phyloP scores from a whole-genome alignment of 2,329 filamentous ascomycete genomes.

The Aspergillus glaucus region DNA sequence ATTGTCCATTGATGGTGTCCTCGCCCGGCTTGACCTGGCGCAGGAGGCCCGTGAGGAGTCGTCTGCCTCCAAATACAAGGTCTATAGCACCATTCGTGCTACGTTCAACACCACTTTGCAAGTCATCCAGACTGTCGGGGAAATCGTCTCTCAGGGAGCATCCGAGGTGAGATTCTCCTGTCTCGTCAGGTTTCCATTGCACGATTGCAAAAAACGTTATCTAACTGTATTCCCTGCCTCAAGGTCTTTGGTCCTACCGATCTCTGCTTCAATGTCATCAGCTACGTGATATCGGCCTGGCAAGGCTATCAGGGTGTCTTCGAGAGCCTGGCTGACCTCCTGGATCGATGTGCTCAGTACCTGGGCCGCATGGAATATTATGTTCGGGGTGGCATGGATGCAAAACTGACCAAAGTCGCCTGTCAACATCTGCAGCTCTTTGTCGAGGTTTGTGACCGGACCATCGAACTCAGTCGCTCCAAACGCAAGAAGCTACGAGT shows the following conservation, averaged over 20 bases:
- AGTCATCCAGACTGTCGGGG: slow-evolving; percentile 11
- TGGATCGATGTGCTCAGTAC: slow-evolving; percentile 11
- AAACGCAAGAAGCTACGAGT: slow-evolving; percentile 7
- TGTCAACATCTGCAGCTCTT: slow-evolving; percentile 15
- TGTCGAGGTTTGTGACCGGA: slow-evolving; percentile 14
- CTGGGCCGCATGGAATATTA: slow-evolving; percentile 13
- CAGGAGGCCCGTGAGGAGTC: slow-evolving; percentile 1
- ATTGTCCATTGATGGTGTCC: slow-evolving; percentile 8
- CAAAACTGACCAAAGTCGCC: slow-evolving; percentile 12
- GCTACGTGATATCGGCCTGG: slow-evolving; percentile 15
- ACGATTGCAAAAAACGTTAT: neutral
- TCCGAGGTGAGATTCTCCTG: slow-evolving; percentile 4
- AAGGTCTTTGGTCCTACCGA: slow-evolving; percentile 15
- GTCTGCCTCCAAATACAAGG: neutral
- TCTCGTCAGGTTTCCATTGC: neutral
- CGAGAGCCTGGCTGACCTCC: slow-evolving; percentile 11
- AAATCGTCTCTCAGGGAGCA: slow-evolving; percentile 8
- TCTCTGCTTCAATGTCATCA: slow-evolving; percentile 17
- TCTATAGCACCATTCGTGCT: slow-evolving; percentile 2
- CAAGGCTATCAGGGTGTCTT: slow-evolving; percentile 15
- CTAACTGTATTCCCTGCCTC: neutral
- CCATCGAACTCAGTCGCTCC: slow-evolving; percentile 11
- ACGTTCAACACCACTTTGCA: slow-evolving; percentile 11
- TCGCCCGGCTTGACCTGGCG: slow-evolving; percentile 6
- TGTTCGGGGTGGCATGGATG: slow-evolving; percentile 11